These are phyloP conservation scores for Kuraishia piskuri DNA, from an alignment of 805 yeast genomes.

Conservation along the genomic window DNA sequence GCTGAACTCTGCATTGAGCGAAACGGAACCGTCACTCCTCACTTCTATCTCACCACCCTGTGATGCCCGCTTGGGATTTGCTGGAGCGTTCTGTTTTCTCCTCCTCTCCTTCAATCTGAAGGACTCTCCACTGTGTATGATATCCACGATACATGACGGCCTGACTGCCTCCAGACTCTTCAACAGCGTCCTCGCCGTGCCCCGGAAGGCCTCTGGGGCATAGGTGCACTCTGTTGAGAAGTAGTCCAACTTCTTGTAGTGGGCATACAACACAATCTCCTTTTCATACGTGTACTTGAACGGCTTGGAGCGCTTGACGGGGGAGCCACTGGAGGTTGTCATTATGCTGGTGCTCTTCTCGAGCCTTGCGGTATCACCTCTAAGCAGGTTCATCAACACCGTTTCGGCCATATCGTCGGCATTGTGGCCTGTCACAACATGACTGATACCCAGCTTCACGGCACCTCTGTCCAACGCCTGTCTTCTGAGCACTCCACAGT, in stretches of 20 bases:
- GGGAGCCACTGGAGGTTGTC: constrained; percentile 77
- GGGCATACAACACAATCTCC: constrained; percentile 96
- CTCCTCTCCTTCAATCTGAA: constrained; percentile 51
- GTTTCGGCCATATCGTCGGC: constrained; percentile 99
- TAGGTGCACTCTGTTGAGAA: constrained; percentile 96
- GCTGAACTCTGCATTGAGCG: constrained; percentile 19
- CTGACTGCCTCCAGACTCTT: constrained; percentile 85
- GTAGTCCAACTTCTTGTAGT: constrained; percentile 88
- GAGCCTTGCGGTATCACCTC: constrained; percentile 94
- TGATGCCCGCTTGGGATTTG: constrained; percentile 12
- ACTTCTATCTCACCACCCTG: constrained; percentile 37
- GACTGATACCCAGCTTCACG: constrained; percentile 70
- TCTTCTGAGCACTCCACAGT: constrained; percentile 94
- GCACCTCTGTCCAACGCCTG: constrained; percentile 98
- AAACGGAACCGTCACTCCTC: constrained; percentile 54
- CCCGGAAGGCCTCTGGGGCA: constrained; percentile 98
- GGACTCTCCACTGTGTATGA: constrained; percentile 89
- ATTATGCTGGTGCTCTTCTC: constrained; percentile 83
- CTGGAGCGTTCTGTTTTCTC: constrained; percentile 17
- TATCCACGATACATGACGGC: constrained; percentile 90
- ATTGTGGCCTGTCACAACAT: constrained; percentile 96
- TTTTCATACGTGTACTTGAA: constrained; percentile 94
- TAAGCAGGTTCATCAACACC: constrained; percentile 82
- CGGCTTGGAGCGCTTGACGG: constrained; percentile 90
- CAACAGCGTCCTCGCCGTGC: constrained; percentile 89